Evolutionary conservation across 2,329 filamentous ascomycete genomes (phyloP), one percentile per base, ranked within the genome.

Genomic region (Coniochaeta pulveracea): DNA sequence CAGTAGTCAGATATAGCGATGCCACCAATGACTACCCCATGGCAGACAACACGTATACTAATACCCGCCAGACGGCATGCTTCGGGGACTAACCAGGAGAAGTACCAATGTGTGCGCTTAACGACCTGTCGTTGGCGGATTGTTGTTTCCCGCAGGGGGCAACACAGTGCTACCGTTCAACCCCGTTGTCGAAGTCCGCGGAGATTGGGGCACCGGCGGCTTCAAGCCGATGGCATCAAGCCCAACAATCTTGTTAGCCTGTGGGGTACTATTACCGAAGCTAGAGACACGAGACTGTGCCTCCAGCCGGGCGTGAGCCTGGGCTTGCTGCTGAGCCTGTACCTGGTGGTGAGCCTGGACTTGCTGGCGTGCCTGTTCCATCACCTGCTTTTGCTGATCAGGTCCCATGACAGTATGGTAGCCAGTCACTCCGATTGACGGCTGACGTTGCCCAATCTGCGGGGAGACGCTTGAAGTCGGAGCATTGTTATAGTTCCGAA

Each of bases 351-450:
- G 44, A 2, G 43, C 46, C 19, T 47, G 61, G 10, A 61, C 58
- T 17, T 64, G 51, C 3, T 63, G 64, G 35, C 64, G 63, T 6
- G 66, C 63, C 46, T 69, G 65, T 34, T 70, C 64, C 46, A 66
- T 51, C 29, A 66, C 60, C 34, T 64, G 60, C 44, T 64, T 61
- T 43, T 69, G 64, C 37, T 67, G 63, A 11, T 58, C 57, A 41
- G 66, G 62, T 23, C 60, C 57, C 45, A 66, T 65, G 29, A 66
- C 61, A 5, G 61, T 66, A 29, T 64, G 61, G 37, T 66, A 68
- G 19, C 64, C 64, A 3, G 61, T 57, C 4, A 60, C 48, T 11
- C 57, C 58, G 16, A 55, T 49, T 11, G 40, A 38, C 12, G 26
- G 29, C 11, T 35, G 38, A 12, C 22, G 30, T 5, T 18, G n/a